Conservation (phyloP, 2,329 filamentous ascomycete genomes). For the Botrytis hyacinthi region DNA sequence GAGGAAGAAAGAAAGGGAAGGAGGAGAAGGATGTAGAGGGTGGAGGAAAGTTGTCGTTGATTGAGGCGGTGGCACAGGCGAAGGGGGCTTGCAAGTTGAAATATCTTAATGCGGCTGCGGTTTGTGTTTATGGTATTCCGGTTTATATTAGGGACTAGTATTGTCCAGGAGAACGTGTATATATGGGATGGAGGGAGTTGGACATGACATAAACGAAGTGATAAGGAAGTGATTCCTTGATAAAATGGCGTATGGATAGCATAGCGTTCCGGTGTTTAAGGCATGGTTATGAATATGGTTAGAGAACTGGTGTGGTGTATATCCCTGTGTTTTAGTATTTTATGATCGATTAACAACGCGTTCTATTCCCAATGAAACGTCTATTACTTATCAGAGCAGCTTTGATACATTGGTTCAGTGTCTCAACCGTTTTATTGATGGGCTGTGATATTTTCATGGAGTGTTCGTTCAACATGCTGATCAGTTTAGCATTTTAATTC, state of each 20-base stretch:
- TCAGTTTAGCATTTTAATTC: neutral
- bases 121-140: conserved; percentile 92
- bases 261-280: neutral
- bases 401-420: neutral
- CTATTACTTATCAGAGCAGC: neutral
- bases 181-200: neutral
- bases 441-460: neutral
- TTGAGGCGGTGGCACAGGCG: conserved; percentile 77
- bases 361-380: neutral
- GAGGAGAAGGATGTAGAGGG: conserved; percentile 30
- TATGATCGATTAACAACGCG: neutral
- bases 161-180: neutral
- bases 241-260: neutral
- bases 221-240: neutral
- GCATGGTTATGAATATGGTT: neutral
- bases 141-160: conserved; percentile 52
- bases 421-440: neutral
- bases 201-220: neutral
- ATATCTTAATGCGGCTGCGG: conserved; percentile 90
- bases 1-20: conserved; percentile 37
- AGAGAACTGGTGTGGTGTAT: neutral
- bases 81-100: conserved; percentile 78
- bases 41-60: conserved; percentile 54
- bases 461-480: neutral
- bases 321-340: conserved; percentile 1